Evolutionary conservation across 305 asterid species (phyloP).

Genomic region (Solanum chacoense): DNA sequence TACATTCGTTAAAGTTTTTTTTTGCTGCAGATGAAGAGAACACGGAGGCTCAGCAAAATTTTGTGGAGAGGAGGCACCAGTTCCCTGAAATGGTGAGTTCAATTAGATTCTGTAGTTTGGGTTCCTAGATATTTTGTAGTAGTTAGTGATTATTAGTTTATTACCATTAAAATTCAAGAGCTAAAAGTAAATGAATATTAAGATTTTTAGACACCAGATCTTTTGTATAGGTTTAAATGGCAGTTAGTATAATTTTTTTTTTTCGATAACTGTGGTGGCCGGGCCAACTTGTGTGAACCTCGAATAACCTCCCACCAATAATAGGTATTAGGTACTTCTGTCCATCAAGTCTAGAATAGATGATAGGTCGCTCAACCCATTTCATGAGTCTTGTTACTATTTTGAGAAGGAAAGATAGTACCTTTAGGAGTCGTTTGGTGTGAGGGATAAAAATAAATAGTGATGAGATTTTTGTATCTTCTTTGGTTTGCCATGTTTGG

Average conservation of each 20-base stretch:
- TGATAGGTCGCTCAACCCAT: neutral
- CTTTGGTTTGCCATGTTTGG: too few relatives aligned
- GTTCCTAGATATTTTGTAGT: neutral
- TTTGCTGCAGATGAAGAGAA: constrained; percentile 42
- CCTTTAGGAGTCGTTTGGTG: neutral
- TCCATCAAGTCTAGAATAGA: neutral
- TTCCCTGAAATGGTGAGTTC: constrained; percentile 59
- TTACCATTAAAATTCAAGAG: neutral
- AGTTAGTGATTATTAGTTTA: neutral
- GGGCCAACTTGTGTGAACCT: neutral
- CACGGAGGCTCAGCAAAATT: constrained; percentile 27
- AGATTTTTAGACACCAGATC: neutral
- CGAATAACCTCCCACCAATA: neutral
- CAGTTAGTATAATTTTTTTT: neutral
- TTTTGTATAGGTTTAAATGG: neutral
- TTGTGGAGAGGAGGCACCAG: constrained; percentile 64
- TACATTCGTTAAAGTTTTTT: neutral
- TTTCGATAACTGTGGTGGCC: neutral
- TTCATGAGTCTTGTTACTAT: neutral
- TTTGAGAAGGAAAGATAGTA: neutral
- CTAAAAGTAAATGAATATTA: neutral
- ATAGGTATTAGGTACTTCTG: neutral
- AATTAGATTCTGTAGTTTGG: neutral
- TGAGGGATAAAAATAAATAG: too few relatives aligned
- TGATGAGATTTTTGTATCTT: too few relatives aligned